A percentile compares a stretch with the other conserved stretches of the same genome.
Conservation (phyloP, 2,329 filamentous ascomycete species). For the Ceratocystis cubensis region DNA sequence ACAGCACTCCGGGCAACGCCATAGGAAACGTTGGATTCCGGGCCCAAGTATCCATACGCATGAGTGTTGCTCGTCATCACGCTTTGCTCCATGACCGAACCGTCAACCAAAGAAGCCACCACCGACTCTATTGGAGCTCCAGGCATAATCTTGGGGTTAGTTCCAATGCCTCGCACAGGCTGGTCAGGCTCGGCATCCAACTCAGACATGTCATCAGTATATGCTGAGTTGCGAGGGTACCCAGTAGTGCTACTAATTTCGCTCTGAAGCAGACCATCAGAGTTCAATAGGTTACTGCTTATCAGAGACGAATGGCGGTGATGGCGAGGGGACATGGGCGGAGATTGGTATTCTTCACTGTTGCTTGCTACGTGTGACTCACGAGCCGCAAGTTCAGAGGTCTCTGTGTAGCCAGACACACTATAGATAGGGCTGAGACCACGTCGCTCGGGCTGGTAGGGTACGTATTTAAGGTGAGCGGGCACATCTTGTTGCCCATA, state of each 20-base stretch:
- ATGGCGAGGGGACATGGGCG: constrained; percentile 42
- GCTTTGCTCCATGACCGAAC: constrained; percentile 56
- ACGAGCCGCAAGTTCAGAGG: constrained; percentile 35
- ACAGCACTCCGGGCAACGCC: constrained; percentile 22
- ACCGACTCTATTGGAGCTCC: constrained; percentile 70
- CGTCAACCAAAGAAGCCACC: constrained; percentile 74
- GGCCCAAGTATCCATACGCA: constrained; percentile 11
- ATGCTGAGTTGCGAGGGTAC: constrained; percentile 42
- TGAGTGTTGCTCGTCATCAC: constrained; percentile 43
- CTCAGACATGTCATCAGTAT: constrained; percentile 40
- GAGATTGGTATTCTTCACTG: constrained; percentile 43
- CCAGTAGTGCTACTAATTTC: constrained; percentile 24
- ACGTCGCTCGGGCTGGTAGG: constrained; percentile 55
- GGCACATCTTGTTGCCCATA: constrained; percentile 51
- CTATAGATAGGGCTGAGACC: constrained; percentile 83
- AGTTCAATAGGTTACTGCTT: constrained; percentile 34
- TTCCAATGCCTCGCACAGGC: constrained; percentile 56
- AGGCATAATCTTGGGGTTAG: constrained; percentile 67
- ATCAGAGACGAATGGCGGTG: constrained; percentile 43
- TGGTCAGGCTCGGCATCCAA: constrained; percentile 53
- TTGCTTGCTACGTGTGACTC: constrained; percentile 43
- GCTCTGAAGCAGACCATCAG: constrained; percentile 24
- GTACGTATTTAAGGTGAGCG: constrained; percentile 51
- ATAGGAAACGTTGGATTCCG: constrained; percentile 18
- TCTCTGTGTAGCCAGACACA: constrained; percentile 72